Evolutionary conservation across 1,139 yeast species (phyloP), one percentile per base, ranked within the genome.

Genomic region (Geotrichum carabidarum): DNA sequence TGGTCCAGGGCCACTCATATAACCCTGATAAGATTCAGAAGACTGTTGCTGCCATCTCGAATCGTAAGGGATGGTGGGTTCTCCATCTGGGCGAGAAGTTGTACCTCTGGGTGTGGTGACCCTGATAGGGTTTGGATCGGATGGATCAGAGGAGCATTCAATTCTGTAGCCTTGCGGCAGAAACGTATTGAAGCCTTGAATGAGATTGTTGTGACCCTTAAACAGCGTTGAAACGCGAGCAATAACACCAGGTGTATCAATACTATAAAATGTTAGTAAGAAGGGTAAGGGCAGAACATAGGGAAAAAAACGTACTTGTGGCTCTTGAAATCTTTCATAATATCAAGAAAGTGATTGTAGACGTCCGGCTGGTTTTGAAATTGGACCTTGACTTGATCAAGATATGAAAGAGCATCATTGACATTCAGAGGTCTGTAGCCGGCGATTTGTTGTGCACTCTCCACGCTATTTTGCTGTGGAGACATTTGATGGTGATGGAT

Each of bases 171-270:
- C 99, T 12, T 95, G 96, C 1, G 99, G 99, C 60, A 93, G 77
- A 68, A 93, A 93, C 0, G 99, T 93, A 72, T 93, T 93, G 72
- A 93, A 94, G 0, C 99, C 99, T 72, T 93, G 98, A 60, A 93
- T 91, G 65, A 93, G 77, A 63, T 82, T 82, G 1, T 96, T 96
- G 69, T 90, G 96, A 4, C 98, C 99, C 59, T 90, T 80, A 69
- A 93, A 93, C 57, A 93, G 74, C 1, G 86, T 81, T 0, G 97
- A 89, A 0, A 93, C 99, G 56, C 99, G 78, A 67, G 90, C 96
- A 68, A 93, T 93, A 38, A 93, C 99, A 18, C 98, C 99, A 0
- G 99, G 99, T 1, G 99, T 93, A 70, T 94, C 98, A 65, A 93
- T 91, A 62, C 88, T 81, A 64, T 5, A 53, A 43, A 44, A 49